Conservation (phyloP, 805 yeast genomes). For the Kluyveromyces aestuarii region DNA sequence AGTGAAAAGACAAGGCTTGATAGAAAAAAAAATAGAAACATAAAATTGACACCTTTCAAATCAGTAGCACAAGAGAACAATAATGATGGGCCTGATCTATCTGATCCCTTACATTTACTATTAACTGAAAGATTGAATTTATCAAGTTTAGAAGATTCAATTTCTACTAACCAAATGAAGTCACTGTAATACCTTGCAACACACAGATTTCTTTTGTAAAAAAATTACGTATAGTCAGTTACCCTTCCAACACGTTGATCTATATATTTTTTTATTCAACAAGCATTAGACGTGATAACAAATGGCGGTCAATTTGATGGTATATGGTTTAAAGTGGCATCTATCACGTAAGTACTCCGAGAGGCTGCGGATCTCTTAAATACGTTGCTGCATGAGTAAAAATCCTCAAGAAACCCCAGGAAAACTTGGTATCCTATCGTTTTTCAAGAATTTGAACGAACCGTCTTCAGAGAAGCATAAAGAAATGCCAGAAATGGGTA, state of each 20-base stretch:
- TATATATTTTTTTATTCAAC: too few species aligned
- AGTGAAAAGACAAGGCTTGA: neutral
- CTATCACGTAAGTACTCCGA: neutral
- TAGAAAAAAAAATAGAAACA: neutral
- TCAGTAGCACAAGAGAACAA: neutral
- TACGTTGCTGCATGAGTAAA: neutral
- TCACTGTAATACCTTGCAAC: neutral
- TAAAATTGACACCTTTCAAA: constrained; percentile 2
- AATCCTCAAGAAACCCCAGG: neutral
- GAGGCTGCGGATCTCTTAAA: neutral
- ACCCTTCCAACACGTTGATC: too few species aligned
- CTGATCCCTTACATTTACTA: constrained; percentile 1
- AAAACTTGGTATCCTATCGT: constrained; percentile 17
- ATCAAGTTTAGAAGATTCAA: neutral
- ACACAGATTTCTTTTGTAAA: too few species aligned
- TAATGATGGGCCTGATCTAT: neutral
- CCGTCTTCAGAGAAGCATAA: neutral
- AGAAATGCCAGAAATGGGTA: neutral
- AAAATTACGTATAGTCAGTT: too few species aligned
- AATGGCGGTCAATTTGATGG: too few species aligned
- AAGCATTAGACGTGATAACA: too few species aligned
- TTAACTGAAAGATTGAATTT: constrained; percentile 1
- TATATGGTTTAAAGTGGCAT: too few species aligned
- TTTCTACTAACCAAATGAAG: neutral
- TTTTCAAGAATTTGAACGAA: constrained; percentile 6